Evolutionary conservation across 331 rosid species (phyloP).

Genomic region (Rosa hybrid): DNA sequence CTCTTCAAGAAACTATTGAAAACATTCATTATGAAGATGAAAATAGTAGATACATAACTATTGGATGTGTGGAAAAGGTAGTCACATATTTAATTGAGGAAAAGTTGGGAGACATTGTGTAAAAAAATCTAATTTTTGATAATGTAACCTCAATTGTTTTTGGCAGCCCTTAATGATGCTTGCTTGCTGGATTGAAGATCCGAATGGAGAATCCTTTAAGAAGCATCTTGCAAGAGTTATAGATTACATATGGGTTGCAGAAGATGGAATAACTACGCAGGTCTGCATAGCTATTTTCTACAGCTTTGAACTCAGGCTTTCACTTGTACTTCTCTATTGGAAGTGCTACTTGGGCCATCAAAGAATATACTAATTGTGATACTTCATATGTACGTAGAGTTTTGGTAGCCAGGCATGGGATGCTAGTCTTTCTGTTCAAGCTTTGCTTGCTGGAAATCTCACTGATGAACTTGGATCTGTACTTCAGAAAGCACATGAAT

Average conservation of each 20-base stretch:
- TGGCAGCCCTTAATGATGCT: constrained; percentile 36
- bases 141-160: not conserved
- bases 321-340: not conserved
- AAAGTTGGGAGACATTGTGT: no score
- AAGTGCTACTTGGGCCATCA: not conserved
- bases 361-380: not conserved
- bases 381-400: constrained; percentile 38
- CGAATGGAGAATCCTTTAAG: constrained; percentile 64
- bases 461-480: constrained; percentile 37
- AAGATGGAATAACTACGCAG: constrained; percentile 27
- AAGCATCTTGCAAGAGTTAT: constrained; percentile 71
- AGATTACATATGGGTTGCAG: constrained; percentile 71
- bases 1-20: constrained; percentile 44
- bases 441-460: constrained; percentile 61
- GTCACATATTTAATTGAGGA: not conserved
- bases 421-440: constrained; percentile 57
- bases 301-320: not conserved
- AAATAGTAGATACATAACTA: constrained; percentile 61
- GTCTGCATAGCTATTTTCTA: constrained; percentile 1
- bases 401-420: constrained; percentile 82
- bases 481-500: constrained; percentile 59
- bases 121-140: no score
- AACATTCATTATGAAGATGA: constrained; percentile 73
- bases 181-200: constrained; percentile 86
- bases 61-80: constrained; percentile 63